Percentiles rank a stretch among this genome's conserved stretches.
Conservation (phyloP, 1,139 yeast genomes). For the Diutina scorzettiae region DNA sequence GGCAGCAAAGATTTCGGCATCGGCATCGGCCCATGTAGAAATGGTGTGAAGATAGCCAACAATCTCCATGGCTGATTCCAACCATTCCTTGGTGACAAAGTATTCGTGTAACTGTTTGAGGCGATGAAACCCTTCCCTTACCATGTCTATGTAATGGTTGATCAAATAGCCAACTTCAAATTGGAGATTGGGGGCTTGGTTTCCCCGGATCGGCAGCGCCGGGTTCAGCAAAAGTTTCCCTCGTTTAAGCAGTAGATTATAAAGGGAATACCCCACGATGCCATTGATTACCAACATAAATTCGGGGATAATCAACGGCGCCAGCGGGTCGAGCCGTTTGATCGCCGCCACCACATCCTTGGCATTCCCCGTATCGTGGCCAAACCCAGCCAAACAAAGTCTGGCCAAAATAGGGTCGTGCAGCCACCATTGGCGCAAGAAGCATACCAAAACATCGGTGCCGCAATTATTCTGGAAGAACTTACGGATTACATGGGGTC, state of each 20-base stretch:
- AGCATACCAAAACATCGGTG: conserved; percentile 36
- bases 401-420: conserved; percentile 23
- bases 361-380: conserved; percentile 14
- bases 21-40: not conserved
- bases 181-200: conserved; percentile 14
- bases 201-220: not conserved
- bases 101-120: conserved; percentile 14
- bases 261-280: conserved; percentile 25
- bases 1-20: not conserved
- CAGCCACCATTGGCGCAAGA: conserved; percentile 35
- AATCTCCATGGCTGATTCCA: conserved; percentile 30
- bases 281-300: conserved; percentile 28
- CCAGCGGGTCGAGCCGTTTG: not conserved
- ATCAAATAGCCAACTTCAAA: conserved; percentile 25
- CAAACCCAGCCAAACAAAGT: conserved; percentile 31
- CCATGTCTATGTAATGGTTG: conserved; percentile 21
- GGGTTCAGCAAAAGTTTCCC: conserved; percentile 20
- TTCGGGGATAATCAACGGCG: conserved; percentile 21
- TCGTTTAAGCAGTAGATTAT: conserved; percentile 18
- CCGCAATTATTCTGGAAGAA: conserved; percentile 47
- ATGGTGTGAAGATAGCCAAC: conserved; percentile 18
- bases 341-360: not conserved
- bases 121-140: conserved; percentile 20
- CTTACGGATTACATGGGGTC: conserved; percentile 32
- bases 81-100: conserved; percentile 21